These are phyloP conservation scores for Lanzia echinophila DNA, from an alignment of 2,329 filamentous ascomycete genomes.

Conservation along the genomic window DNA sequence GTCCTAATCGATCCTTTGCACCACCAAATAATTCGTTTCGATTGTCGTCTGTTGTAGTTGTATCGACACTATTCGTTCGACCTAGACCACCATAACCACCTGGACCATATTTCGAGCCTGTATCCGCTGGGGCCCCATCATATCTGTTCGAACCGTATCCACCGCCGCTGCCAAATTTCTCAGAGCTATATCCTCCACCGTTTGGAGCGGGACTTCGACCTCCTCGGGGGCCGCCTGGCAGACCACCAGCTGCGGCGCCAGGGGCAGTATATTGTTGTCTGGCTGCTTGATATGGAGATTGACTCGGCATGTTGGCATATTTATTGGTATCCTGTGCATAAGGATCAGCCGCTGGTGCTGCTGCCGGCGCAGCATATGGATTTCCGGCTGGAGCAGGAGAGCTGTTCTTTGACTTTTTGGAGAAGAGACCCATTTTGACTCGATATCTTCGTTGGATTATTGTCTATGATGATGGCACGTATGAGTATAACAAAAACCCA, in stretches of 20 bases:
- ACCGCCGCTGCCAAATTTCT: conserved; percentile 44
- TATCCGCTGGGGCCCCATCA: conserved; percentile 33
- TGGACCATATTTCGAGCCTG: conserved; percentile 38
- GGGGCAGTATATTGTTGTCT: conserved; percentile 23
- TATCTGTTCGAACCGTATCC: conserved; percentile 51
- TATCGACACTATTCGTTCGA: conserved; percentile 37
- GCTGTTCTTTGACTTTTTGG: conserved; percentile 41
- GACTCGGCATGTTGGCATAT: conserved; percentile 41
- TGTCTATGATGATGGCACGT: not conserved
- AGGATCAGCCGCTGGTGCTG: conserved; percentile 41
- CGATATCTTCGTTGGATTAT: not conserved
- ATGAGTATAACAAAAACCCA: too few species aligned
- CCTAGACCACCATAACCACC: conserved; percentile 58
- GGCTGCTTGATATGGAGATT: conserved; percentile 23
- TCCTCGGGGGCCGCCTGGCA: conserved; percentile 22
- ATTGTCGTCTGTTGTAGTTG: conserved; percentile 41
- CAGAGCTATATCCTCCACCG: conserved; percentile 44
- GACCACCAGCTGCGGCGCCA: conserved; percentile 22
- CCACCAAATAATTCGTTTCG: conserved; percentile 55
- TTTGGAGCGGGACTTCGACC: conserved; percentile 21
- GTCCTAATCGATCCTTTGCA: conserved; percentile 30
- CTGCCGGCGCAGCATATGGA: conserved; percentile 28
- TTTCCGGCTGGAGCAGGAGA: conserved; percentile 35
- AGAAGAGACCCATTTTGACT: conserved; percentile 36
- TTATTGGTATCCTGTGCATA: conserved; percentile 52